Conservation (phyloP, 1,284 basidiomycete genomes). For the Xerocomus minutiporus region DNA sequence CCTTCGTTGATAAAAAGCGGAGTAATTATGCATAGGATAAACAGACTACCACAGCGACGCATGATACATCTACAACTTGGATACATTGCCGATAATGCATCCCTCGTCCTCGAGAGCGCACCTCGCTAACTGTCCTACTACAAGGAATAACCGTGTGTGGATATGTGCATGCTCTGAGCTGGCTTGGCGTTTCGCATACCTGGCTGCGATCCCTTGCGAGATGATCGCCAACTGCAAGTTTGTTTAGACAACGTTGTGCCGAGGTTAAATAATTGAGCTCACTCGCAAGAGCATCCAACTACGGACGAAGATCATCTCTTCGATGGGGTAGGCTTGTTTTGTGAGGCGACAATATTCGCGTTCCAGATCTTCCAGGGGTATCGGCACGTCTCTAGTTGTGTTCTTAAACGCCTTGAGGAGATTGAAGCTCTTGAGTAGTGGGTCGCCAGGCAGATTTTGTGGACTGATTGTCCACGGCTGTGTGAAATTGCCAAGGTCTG, state of each 20-base stretch:
- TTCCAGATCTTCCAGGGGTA: conserved; percentile 72
- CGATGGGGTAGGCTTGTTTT: conserved; percentile 64
- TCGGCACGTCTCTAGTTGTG: conserved; percentile 51
- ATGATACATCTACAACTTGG: conserved; percentile 35
- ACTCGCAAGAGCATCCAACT: conserved; percentile 90
- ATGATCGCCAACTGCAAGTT: conserved; percentile 72
- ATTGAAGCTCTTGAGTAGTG: conserved; percentile 10
- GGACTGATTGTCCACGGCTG: conserved; percentile 76
- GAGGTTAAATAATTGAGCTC: conserved; percentile 26
- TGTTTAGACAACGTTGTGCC: not conserved
- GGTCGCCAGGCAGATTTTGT: conserved; percentile 33
- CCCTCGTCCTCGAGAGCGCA: conserved; percentile 54
- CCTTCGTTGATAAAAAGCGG: conserved; percentile 19
- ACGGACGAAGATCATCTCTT: conserved; percentile 70
- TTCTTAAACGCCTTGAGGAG: conserved; percentile 60
- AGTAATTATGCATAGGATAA: conserved; percentile 8
- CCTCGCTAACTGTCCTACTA: conserved; percentile 62
- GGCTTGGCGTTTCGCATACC: conserved; percentile 80
- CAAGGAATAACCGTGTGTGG: conserved; percentile 55
- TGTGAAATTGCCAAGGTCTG: conserved; percentile 89
- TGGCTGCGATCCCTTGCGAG: conserved; percentile 89
- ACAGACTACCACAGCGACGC: not conserved
- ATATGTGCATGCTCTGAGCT: conserved; percentile 72
- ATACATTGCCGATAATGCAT: conserved; percentile 29
- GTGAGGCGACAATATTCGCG: conserved; percentile 66